phyloP scores from a whole-genome alignment of 495 filamentous ascomycete species.

The Aspergillus nanangensis region DNA sequence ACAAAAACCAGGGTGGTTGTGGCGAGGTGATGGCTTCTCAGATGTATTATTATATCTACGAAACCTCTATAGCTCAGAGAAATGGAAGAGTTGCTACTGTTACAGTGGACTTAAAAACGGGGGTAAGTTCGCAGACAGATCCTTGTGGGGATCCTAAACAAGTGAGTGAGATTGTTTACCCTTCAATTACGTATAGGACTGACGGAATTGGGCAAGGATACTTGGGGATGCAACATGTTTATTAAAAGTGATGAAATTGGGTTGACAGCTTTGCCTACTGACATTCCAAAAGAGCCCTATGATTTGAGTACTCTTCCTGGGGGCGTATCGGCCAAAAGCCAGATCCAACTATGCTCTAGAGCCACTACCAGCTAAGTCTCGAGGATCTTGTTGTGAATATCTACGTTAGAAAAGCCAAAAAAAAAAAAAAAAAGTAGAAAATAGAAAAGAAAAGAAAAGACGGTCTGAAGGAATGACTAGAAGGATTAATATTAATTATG shows the following conservation, averaged over 20 bases:
- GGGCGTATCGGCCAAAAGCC: background rate
- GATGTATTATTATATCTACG: constrained; percentile 6
- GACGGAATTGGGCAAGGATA: background rate
- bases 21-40: constrained; percentile 11
- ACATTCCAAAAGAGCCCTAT: background rate
- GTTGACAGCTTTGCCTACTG: background rate
- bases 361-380: background rate
- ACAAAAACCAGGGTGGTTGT: constrained; percentile 6
- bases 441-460: background rate
- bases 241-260: background rate
- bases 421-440: background rate
- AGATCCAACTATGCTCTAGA: background rate
- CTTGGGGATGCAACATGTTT: constrained; percentile 9
- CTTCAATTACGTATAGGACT: background rate
- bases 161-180: background rate
- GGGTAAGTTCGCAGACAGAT: background rate
- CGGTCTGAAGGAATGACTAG: background rate
- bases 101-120: no score
- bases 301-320: background rate
- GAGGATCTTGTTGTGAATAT: background rate
- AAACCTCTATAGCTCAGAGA: background rate
- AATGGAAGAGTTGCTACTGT: background rate
- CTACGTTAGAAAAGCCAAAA: no score
- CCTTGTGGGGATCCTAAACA: background rate
- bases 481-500: background rate